Evolutionary conservation across 805 yeast genomes (phyloP).

Genomic region (Starmera caribaea): DNA sequence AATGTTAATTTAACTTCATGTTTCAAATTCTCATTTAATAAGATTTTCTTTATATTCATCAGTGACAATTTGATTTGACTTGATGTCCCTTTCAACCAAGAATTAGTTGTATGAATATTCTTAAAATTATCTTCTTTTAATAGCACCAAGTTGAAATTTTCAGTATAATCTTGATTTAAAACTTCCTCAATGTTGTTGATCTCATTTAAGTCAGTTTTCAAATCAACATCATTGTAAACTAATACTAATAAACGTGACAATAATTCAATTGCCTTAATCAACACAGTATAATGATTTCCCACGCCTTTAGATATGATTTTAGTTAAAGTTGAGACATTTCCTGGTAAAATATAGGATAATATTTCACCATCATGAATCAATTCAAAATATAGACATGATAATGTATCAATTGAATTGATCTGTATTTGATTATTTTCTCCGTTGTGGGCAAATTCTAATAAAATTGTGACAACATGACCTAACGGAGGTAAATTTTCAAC

Average conservation of each 20-base stretch:
- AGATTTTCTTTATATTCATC: slow-evolving; percentile 11
- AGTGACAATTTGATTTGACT: slow-evolving; percentile 40
- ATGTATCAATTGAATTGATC: slow-evolving; percentile 22
- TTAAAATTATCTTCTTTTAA: slow-evolving; percentile 10
- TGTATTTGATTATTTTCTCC: slow-evolving; percentile 22
- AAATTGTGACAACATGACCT: slow-evolving; percentile 37
- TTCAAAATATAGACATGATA: slow-evolving; percentile 24
- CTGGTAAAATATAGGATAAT: slow-evolving; percentile 40
- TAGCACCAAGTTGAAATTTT: slow-evolving; percentile 10
- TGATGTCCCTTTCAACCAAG: slow-evolving; percentile 49
- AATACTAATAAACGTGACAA: slow-evolving; percentile 20
- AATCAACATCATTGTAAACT: slow-evolving; percentile 33
- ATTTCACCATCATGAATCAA: slow-evolving; percentile 36
- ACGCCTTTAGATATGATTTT: slow-evolving; percentile 25
- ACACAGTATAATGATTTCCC: slow-evolving; percentile 28
- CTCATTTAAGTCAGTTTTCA: slow-evolving; percentile 19
- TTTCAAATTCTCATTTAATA: slow-evolving; percentile 16
- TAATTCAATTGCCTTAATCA: slow-evolving; percentile 20
- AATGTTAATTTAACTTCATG: slow-evolving; percentile 24
- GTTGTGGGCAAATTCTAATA: slow-evolving; percentile 25
- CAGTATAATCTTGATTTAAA: slow-evolving; percentile 2
- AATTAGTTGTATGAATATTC: slow-evolving; percentile 31
- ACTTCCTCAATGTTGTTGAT: slow-evolving; percentile 10
- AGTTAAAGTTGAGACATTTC: slow-evolving; percentile 35
- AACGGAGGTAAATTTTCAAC: slow-evolving; percentile 31